phyloP scores from a whole-genome alignment of 2,329 filamentous ascomycete species.

The Sporothrix variecibatus region DNA sequence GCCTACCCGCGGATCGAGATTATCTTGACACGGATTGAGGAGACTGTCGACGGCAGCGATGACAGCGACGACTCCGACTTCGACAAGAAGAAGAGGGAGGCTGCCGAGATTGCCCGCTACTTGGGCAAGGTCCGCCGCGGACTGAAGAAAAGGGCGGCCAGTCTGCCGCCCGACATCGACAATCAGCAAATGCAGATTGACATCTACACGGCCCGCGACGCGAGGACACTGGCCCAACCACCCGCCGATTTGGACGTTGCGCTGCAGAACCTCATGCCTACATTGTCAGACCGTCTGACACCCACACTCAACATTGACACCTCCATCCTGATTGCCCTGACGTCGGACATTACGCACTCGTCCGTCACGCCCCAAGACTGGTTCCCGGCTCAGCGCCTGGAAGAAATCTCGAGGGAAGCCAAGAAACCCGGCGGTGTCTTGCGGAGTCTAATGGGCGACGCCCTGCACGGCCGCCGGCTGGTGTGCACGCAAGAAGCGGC shows the following conservation, averaged over 20 bases:
- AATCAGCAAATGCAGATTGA: constrained; percentile 32
- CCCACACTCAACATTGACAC: constrained; percentile 61
- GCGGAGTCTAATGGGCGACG: constrained; percentile 57
- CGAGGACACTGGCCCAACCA: constrained; percentile 31
- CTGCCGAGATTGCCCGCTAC: constrained; percentile 35
- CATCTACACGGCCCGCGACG: constrained; percentile 35
- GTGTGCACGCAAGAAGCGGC: constrained; percentile 68
- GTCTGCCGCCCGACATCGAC: constrained; percentile 26
- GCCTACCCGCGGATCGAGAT: constrained; percentile 34
- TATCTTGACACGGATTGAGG: constrained; percentile 36
- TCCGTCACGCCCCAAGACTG: constrained; percentile 41
- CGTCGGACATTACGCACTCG: constrained; percentile 71
- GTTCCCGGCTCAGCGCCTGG: constrained; percentile 59
- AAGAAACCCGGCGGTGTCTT: constrained; percentile 59
- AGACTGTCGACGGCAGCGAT: constrained; percentile 31
- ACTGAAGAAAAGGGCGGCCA: background rate
- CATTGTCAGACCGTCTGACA: constrained; percentile 34
- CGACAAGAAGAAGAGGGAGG: background rate
- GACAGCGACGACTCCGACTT: constrained; percentile 31
- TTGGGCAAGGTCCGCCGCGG: constrained; percentile 32
- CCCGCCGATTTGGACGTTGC: constrained; percentile 32
- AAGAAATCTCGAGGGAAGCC: constrained; percentile 66
- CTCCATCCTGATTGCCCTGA: constrained; percentile 70
- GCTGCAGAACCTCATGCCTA: constrained; percentile 31
- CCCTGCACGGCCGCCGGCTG: constrained; percentile 57